These are phyloP conservation scores for Lumnitzera racemosa DNA, from an alignment of 345 rosid species.

Conservation along the genomic window DNA sequence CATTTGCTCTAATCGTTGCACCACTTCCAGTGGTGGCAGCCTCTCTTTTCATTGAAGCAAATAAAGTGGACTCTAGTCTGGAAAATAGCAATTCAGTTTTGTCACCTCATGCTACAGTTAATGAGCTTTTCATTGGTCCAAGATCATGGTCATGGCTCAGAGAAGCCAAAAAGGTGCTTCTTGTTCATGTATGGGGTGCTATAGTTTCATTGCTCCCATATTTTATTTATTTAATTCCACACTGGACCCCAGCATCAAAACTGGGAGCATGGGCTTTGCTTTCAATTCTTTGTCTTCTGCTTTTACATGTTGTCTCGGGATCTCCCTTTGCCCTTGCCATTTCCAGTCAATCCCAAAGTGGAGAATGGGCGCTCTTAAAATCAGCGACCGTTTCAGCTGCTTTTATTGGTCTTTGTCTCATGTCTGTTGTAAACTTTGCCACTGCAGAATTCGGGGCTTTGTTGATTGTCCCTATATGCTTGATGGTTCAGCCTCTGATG, in stretches of 20 bases:
- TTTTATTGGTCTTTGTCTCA: conserved; percentile 75
- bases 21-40: conserved; percentile 90
- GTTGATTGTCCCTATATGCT: conserved; percentile 64
- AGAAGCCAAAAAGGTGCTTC: conserved; percentile 65
- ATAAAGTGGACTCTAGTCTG: conserved; percentile 19
- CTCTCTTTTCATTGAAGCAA: conserved; percentile 60
- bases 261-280: conserved; percentile 50
- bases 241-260: conserved; percentile 41
- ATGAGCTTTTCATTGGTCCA: conserved; percentile 17
- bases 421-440: conserved; percentile 92
- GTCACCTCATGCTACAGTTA: conserved; percentile 2
- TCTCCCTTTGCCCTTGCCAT: conserved; percentile 25
- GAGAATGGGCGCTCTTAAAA: conserved; percentile 63
- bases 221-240: conserved; percentile 48
- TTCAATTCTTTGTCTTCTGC: conserved; percentile 41
- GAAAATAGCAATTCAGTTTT: conserved; percentile 15
- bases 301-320: conserved; percentile 36
- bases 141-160: conserved; percentile 78
- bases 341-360: conserved; percentile 23
- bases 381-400: conserved; percentile 72
- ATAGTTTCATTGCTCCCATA: conserved; percentile 61
- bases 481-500: conserved; percentile 65
- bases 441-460: conserved; percentile 87
- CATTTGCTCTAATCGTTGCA: conserved; percentile 82
- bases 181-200: conserved; percentile 66